Base-by-base conservation (phyloP, 148 eudicot species). In the Rhododendron simsii region DNA sequence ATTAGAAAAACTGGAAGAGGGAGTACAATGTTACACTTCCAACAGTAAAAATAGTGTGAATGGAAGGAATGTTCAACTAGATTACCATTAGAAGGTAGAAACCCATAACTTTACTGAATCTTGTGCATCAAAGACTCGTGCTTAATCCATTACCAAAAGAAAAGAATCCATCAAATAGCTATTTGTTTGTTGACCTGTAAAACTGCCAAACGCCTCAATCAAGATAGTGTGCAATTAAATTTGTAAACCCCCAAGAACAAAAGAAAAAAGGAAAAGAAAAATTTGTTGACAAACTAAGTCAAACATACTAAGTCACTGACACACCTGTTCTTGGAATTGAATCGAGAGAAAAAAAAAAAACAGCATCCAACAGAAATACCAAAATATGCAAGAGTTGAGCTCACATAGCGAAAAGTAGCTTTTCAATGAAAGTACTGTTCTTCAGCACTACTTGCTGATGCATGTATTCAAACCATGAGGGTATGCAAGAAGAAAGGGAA, bases 61-160 rank as follows among this genome's bases (percentile, higher is more conserved):
- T n/a, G 81, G 50, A 55, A 55, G 57, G 16, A 33, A 53, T 7
- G 81, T 5, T 33, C 53, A 33, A 75, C 81, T 53, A 55, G 4
- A 84, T 75, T 55, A 84, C 81, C 81, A 55, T 84, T 18, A n/a
- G 10, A 6, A 55, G 50, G 81, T 23, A 84, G 73, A 84, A 84
- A 55, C 73, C 37, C 50, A 37, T 23, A n/a, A 39, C 45, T 30
- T 50, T 50, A 53, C 12, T 11, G 80, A 73, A 71, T 84, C 85
- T 69, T 83, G 18, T 50, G 67, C 55, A 67, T 23, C 13, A 51
- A 74, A 84, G 57, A 18, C 15, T 14, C 8, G 0, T 33, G 28
- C 51, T 69, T 69, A 69, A 71, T 80, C 65, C 65, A 80, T 18
- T 30, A 83, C 73, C 77, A 71, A 57, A 39, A 14, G 79, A 30